Conservation (phyloP, 805 yeast species). For the Lachancea quebecensis region DNA sequence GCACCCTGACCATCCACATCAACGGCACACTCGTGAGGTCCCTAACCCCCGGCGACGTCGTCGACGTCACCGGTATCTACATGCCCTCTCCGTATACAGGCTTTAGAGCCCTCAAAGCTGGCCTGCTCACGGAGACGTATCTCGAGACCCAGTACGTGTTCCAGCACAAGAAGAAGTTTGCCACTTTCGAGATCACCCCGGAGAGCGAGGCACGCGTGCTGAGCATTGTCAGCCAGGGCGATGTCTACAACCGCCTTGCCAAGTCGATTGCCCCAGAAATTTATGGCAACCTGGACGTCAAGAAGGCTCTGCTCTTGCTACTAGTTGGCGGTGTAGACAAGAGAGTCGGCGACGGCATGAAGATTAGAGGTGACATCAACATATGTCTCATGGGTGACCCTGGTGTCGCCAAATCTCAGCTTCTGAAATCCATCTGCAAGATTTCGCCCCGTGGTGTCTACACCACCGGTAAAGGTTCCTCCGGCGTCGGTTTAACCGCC, state of each 20-base stretch:
- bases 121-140: slow-evolving; percentile 88
- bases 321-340: slow-evolving; percentile 95
- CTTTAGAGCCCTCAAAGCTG: slow-evolving; percentile 85
- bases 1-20: slow-evolving; percentile 78
- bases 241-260: slow-evolving; percentile 73
- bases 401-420: slow-evolving; percentile 97
- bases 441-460: slow-evolving; percentile 95
- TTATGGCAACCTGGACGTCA: slow-evolving; percentile 88
- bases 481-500: slow-evolving; percentile 98
- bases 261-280: slow-evolving; percentile 96
- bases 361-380: slow-evolving; percentile 94
- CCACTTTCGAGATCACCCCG: slow-evolving; percentile 49
- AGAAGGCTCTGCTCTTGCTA: slow-evolving; percentile 77
- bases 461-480: slow-evolving; percentile 97
- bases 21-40: slow-evolving; percentile 86
- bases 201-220: slow-evolving; percentile 51
- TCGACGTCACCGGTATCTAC: slow-evolving; percentile 86
- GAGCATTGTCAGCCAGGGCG: slow-evolving; percentile 51
- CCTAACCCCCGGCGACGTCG: slow-evolving; percentile 89
- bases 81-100: slow-evolving; percentile 96
- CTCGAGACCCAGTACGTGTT: slow-evolving; percentile 78
- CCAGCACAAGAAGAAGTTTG: slow-evolving; percentile 87
- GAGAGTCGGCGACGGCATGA: slow-evolving; percentile 92
- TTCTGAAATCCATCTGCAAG: slow-evolving; percentile 81
- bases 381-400: slow-evolving; percentile 98